Evolutionary conservation across 768 basidiomycete species (phyloP).

Genomic region (Lentinula guzmanii): DNA sequence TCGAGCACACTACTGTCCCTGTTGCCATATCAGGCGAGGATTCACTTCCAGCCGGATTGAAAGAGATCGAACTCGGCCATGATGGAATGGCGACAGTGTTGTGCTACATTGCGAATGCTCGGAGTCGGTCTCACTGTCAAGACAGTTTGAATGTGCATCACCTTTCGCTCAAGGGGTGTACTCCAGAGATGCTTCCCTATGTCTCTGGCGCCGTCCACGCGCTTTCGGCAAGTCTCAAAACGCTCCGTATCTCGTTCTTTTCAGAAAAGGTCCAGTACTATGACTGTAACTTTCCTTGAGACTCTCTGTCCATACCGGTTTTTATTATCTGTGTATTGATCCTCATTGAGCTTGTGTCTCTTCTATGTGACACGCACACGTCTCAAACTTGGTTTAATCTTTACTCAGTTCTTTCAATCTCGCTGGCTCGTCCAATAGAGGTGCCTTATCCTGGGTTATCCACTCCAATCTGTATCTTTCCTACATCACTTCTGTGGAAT

Average conservation of each 20-base stretch:
- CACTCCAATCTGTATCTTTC: no score
- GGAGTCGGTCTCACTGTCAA: not conserved
- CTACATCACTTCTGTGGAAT: no score
- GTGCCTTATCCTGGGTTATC: no score
- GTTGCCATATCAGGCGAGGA: not conserved
- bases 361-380: no score
- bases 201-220: not conserved
- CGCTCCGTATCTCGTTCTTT: not conserved
- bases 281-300: not conserved
- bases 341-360: no score
- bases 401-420: no score
- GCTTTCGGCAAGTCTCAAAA: not conserved
- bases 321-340: no score
- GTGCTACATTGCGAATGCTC: not conserved
- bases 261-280: not conserved
- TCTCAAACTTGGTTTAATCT: no score
- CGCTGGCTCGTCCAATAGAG: no score
- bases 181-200: not conserved
- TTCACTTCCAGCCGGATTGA: not conserved
- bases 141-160: not conserved
- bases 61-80: not conserved
- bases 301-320: no score
- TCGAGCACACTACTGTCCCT: no score
- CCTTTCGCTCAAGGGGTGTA: not conserved
- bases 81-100: not conserved